Conservation (phyloP, 2,329 filamentous ascomycete species). For the Pseudogymnoascus sp. region DNA sequence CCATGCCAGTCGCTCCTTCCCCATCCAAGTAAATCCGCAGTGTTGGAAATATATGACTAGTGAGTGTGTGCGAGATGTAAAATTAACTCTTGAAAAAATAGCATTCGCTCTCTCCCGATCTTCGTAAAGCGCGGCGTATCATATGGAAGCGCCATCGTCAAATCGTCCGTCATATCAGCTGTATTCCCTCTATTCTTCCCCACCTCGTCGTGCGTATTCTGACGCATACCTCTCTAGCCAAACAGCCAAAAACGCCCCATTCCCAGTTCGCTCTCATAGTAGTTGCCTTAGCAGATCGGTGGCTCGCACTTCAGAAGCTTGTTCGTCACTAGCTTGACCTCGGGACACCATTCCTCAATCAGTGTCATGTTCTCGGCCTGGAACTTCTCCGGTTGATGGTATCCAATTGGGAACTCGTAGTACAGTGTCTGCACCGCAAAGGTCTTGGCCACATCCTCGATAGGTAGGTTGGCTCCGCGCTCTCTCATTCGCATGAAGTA, state of each 20-base stretch:
- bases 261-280: neutral
- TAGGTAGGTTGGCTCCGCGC: constrained; percentile 19
- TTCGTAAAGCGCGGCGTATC: neutral
- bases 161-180: neutral
- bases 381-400: constrained; percentile 15
- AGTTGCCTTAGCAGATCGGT: neutral
- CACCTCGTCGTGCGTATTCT: neutral
- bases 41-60: neutral
- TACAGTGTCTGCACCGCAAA: constrained; percentile 19
- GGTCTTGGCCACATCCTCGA: constrained; percentile 15
- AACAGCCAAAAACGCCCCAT: neutral
- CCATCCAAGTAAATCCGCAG: neutral
- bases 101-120: neutral
- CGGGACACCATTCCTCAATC: constrained; percentile 28
- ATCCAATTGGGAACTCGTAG: constrained; percentile 16
- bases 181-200: neutral
- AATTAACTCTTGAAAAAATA: neutral
- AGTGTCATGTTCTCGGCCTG: constrained; percentile 22
- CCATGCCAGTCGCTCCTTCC: neutral
- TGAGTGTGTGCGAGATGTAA: neutral
- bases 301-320: constrained; percentile 8
- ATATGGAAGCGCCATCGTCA: constrained; percentile 2
- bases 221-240: neutral
- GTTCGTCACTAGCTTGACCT: constrained; percentile 13
- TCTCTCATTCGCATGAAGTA: constrained; percentile 24